Base-by-base conservation (phyloP, 1,284 basidiomycete species). In the Apiotrichum gamsii region DNA sequence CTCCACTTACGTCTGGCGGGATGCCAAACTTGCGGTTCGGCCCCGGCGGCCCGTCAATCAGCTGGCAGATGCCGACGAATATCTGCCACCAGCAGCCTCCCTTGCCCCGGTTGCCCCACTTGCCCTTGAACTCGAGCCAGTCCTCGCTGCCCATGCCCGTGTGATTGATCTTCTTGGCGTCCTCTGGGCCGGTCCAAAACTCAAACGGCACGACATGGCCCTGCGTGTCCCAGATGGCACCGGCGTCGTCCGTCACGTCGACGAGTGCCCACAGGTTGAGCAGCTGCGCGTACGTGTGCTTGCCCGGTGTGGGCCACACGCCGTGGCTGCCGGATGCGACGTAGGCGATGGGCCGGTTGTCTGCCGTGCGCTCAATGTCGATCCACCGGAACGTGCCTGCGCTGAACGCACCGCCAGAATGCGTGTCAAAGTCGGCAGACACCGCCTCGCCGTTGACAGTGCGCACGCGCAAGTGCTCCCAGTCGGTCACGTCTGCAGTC, bases 211-310 rank as follows among this genome's bases (percentile, higher is more conserved):
- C 57, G 19, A 70, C 63, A 9, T 56, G 57, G 2, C 51, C 56
- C 44, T 61, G 55, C 4, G 67, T 66, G 51, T 72, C 66, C 70
- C 70, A 72, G 13, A 69, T 52, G 2, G 66, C 50, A 2, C 70
- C 70, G 2, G 52, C 21, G 45, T 69, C 67, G 42, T 69, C 67
- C 14, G 67, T 66, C 14, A 57, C 40, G 45, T 72, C 70, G 38
- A 65, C 59, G 13, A 72, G 54, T 16, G 58, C 52, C 61, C 67
- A 64, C 9, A 66, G 33, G 29, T 54, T 54, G 21, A 54, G 49
- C 19, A 54, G 43, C 52, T 54, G 43, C 8, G 67, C 69, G 37
- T 67, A 70, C 10, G 65, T 57, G 39, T 72, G 70, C 28, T 62
- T 56, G 1, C 69, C 70, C 1, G 66, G 55, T 1, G 41, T 47